Percentiles rank a stretch among this genome's conserved stretches.
These are phyloP conservation scores for Leishmania major DNA, from an alignment of 208 protist species.

Conservation along the genomic window DNA sequence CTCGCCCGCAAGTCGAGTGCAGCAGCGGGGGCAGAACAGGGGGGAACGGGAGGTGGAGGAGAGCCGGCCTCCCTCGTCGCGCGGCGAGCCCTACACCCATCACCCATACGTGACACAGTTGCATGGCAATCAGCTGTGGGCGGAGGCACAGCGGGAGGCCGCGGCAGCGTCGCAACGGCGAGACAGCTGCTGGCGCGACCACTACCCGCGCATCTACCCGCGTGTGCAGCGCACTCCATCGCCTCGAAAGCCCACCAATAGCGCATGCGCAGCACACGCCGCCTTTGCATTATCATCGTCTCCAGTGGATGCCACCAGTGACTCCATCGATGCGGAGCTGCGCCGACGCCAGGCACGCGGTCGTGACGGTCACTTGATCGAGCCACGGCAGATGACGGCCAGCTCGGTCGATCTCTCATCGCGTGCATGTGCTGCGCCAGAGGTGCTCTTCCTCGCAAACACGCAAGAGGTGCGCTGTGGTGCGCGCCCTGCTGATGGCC, in stretches of 20 bases:
- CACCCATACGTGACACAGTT: conserved; percentile 16
- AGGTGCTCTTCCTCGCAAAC: not conserved
- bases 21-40: not conserved
- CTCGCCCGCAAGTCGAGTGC: not conserved
- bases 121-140: conserved; percentile 23
- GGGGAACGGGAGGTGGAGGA: not conserved
- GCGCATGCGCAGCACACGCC: not conserved
- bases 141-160: not conserved
- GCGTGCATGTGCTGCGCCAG: not conserved
- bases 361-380: not conserved
- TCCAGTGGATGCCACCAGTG: conserved; percentile 14
- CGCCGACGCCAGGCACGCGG: conserved; percentile 3
- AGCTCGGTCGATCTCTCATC: not conserved
- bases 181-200: conserved; percentile 10
- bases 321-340: conserved; percentile 17
- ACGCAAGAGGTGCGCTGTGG: not conserved
- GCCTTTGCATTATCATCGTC: not conserved
- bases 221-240: not conserved
- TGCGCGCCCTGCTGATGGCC: not conserved
- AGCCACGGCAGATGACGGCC: not conserved
- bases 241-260: not conserved
- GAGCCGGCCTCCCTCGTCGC: not conserved
- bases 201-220: not conserved
- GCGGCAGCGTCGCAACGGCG: conserved; percentile 17
- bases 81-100: not conserved